phyloP scores from a whole-genome alignment of 805 yeast species.

The Hanseniaspora lachancei region DNA sequence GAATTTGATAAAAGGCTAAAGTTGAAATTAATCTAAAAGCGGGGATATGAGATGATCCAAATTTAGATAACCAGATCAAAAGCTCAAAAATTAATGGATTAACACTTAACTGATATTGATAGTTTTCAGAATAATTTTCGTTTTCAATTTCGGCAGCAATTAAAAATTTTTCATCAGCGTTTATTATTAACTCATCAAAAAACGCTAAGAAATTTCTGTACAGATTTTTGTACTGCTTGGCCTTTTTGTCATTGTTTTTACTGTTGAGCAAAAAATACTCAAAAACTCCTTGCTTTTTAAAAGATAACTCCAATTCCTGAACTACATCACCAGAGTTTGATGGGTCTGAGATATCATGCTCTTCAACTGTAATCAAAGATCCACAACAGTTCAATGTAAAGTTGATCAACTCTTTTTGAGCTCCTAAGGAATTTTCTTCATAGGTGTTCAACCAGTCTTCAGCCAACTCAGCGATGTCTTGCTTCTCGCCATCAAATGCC shows the following conservation, averaged over 20 bases:
- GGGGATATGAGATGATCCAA: constrained; percentile 57
- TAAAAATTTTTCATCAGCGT: constrained; percentile 50
- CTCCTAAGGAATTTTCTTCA: constrained; percentile 31
- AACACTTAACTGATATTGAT: constrained; percentile 23
- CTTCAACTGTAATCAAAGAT: constrained; percentile 48
- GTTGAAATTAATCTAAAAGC: constrained; percentile 62
- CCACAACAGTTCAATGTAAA: constrained; percentile 61
- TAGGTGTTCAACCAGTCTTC: constrained; percentile 48
- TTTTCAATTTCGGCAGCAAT: constrained; percentile 33
- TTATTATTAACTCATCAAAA: constrained; percentile 36
- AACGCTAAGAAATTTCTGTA: constrained; percentile 44
- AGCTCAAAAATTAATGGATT: constrained; percentile 31
- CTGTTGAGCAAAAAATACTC: constrained; percentile 57
- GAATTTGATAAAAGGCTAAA: constrained; percentile 42
- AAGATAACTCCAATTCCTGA: constrained; percentile 53
- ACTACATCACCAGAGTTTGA: constrained; percentile 65
- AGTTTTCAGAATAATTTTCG: constrained; percentile 22
- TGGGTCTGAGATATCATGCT: constrained; percentile 60
- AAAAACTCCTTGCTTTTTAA: constrained; percentile 46
- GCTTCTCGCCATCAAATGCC: constrained; percentile 32
- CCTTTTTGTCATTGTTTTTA: constrained; percentile 31
- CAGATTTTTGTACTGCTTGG: constrained; percentile 33
- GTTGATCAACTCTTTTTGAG: constrained; percentile 54
- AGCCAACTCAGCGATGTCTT: constrained; percentile 40
- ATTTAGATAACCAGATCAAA: constrained; percentile 61